These are phyloP conservation scores for Ophiostoma piceae DNA, from an alignment of 2,329 filamentous ascomycete genomes.

Conservation along the genomic window DNA sequence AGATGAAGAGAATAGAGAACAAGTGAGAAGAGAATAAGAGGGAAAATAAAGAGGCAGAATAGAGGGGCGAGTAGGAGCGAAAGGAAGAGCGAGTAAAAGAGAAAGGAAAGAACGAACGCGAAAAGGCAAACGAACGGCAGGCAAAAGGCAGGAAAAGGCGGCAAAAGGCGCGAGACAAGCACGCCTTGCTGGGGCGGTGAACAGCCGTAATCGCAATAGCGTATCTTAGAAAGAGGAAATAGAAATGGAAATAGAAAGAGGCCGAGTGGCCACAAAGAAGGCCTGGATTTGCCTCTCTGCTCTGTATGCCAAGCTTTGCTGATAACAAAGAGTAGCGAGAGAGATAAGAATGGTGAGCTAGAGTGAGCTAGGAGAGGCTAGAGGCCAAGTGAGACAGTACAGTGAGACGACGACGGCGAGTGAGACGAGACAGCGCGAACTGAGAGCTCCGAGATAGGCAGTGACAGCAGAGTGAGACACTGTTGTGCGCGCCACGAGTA, in stretches of 20 bases:
- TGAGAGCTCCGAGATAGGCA: too few species aligned
- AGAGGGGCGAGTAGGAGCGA: too few species aligned
- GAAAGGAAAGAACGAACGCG: background rate
- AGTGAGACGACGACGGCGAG: too few species aligned
- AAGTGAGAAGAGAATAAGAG: background rate
- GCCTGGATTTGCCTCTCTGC: too few species aligned
- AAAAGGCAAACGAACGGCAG: background rate
- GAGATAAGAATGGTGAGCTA: background rate
- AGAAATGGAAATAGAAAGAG: background rate
- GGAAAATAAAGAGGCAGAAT: background rate
- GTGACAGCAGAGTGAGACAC: background rate
- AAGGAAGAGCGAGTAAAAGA: background rate
- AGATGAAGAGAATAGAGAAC: background rate
- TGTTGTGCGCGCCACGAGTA: background rate
- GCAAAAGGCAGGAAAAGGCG: background rate
- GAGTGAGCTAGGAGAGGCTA: background rate
- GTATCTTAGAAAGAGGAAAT: too few species aligned
- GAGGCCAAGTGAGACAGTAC: background rate
- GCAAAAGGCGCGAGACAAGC: background rate
- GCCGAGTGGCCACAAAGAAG: background rate
- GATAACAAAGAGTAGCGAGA: background rate
- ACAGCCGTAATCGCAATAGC: constrained; percentile 11
- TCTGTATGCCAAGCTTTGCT: too few species aligned
- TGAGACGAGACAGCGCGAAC: too few species aligned
- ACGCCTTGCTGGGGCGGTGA: background rate